Conservation (phyloP, 2,329 filamentous ascomycete genomes). For the Stagonosporopsis cucurbitacearum region DNA sequence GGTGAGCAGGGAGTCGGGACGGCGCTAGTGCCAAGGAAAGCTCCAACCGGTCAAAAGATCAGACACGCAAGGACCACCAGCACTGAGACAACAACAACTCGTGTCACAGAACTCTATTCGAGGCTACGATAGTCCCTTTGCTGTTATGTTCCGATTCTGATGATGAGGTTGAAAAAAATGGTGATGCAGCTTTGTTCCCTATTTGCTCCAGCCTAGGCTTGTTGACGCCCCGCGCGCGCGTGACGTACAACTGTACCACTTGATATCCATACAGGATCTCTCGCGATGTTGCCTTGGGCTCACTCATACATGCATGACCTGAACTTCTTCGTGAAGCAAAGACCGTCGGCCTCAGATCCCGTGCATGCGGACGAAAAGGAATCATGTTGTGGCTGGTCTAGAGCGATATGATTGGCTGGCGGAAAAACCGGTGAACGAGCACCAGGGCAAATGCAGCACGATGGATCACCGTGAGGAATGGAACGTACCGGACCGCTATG, state of each 20-base stretch:
- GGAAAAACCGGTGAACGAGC: constrained; percentile 15
- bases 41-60: constrained; percentile 16
- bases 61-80: constrained; percentile 13
- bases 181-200: not conserved
- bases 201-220: not conserved
- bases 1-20: constrained; percentile 15
- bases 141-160: not conserved
- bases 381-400: constrained; percentile 11
- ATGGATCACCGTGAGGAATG: constrained; percentile 12
- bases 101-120: constrained; percentile 14
- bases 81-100: constrained; percentile 6
- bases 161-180: not conserved
- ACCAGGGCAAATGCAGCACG: constrained; percentile 12
- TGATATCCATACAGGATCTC: not conserved
- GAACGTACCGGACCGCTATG: not conserved
- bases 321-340: constrained; percentile 6
- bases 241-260: constrained; percentile 10
- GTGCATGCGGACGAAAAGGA: constrained; percentile 11
- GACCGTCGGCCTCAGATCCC: constrained; percentile 12
- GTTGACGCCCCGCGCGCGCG: constrained; percentile 13
- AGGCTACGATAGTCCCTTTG: not conserved
- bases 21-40: constrained; percentile 11
- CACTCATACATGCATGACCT: constrained; percentile 2
- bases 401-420: constrained; percentile 18
- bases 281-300: not conserved